phyloP scores from a whole-genome alignment of 2,329 filamentous ascomycete genomes.

The Aspergillus pseudoglaucus region DNA sequence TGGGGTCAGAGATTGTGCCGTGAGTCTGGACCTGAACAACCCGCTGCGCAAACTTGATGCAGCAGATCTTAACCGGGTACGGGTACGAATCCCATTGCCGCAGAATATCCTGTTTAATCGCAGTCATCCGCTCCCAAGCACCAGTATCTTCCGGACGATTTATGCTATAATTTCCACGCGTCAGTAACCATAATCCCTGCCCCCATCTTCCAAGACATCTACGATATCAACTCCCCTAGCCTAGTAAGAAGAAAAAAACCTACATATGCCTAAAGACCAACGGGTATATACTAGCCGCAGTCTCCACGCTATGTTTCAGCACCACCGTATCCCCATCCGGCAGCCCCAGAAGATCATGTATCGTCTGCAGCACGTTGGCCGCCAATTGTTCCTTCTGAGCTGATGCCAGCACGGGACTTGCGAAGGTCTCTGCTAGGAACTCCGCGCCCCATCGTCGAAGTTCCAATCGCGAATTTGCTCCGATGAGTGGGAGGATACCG shows the following conservation, averaged over 20 bases:
- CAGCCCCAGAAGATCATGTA: slow-evolving; percentile 64
- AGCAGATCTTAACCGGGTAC: slow-evolving; percentile 78
- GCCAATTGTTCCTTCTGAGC: slow-evolving; percentile 75
- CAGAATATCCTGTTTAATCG: slow-evolving; percentile 84
- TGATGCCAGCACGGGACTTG: slow-evolving; percentile 73
- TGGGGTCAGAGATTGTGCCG: slow-evolving; percentile 72
- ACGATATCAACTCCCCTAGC: slow-evolving; percentile 6
- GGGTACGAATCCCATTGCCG: slow-evolving; percentile 77
- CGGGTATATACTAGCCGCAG: slow-evolving; percentile 86
- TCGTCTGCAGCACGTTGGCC: slow-evolving; percentile 67
- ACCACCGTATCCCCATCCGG: slow-evolving; percentile 72
- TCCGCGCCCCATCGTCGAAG: slow-evolving; percentile 93
- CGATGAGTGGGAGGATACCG: slow-evolving; percentile 87
- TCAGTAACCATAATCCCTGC: slow-evolving; percentile 17
- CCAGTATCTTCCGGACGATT: slow-evolving; percentile 74
- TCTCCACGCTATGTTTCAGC: slow-evolving; percentile 78
- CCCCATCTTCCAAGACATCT: slow-evolving; percentile 9
- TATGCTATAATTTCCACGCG: slow-evolving; percentile 55
- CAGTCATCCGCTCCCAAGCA: slow-evolving; percentile 80
- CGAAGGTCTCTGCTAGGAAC: slow-evolving; percentile 92
- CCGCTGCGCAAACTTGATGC: slow-evolving; percentile 93
- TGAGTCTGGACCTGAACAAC: slow-evolving; percentile 88
- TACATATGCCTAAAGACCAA: slow-evolving; percentile 91
- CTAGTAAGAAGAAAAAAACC: slow-evolving; percentile 36
- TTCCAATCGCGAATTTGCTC: slow-evolving; percentile 65